Conservation (phyloP, 2,329 filamentous ascomycete genomes). For the Aspergillus luchuensis region DNA sequence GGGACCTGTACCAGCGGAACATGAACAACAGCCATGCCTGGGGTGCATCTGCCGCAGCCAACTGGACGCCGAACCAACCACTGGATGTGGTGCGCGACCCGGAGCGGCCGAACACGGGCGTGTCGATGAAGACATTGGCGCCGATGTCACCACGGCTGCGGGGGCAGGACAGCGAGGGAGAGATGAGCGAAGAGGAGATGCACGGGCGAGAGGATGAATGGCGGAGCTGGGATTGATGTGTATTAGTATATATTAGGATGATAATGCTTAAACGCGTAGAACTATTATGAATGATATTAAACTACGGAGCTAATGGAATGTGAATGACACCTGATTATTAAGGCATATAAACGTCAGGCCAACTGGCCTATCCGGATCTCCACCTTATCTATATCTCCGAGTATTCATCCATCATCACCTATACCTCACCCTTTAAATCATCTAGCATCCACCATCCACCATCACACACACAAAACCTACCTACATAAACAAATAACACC, state of each 20-base stretch:
- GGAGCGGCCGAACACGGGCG: slow-evolving; percentile 41
- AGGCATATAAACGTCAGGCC: slow-evolving; percentile 3
- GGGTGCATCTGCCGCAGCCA: slow-evolving; percentile 24
- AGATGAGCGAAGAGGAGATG: slow-evolving; percentile 4
- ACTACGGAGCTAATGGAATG: neutral
- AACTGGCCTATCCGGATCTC: slow-evolving; percentile 13
- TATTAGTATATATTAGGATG: too few relatives aligned
- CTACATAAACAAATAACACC: too few relatives aligned
- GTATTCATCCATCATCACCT: neutral
- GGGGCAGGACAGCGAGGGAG: slow-evolving; percentile 24
- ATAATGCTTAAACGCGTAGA: too few relatives aligned
- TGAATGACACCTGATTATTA: neutral
- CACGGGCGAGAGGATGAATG: slow-evolving; percentile 36
- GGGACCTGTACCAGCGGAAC: slow-evolving; percentile 39
- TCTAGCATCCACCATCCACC: too few relatives aligned
- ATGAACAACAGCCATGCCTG: slow-evolving; percentile 34
- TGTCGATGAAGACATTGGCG: slow-evolving; percentile 47
- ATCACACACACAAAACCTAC: too few relatives aligned
- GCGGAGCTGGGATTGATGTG: slow-evolving; percentile 42
- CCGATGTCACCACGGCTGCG: slow-evolving; percentile 42
- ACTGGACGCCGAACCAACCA: slow-evolving; percentile 25
- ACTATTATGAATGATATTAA: neutral
- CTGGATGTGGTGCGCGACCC: slow-evolving; percentile 21
- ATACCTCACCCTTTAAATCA: neutral
- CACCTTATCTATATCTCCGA: neutral